Evolutionary conservation across 768 basidiomycete species (phyloP).

Genomic region (Mycena galopus): DNA sequence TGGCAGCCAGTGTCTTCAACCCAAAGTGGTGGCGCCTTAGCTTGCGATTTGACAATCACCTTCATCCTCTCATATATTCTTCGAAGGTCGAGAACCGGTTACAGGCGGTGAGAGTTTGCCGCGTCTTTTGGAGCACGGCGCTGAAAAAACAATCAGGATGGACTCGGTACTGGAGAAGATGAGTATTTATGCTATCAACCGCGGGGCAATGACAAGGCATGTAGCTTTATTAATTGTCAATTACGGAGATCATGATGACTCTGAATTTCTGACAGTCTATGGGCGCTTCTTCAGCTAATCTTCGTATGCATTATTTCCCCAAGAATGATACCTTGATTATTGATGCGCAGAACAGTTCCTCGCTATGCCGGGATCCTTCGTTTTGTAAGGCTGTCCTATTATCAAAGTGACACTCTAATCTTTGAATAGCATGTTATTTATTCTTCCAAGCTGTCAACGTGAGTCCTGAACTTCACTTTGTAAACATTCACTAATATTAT

Average conservation of each 20-base stretch:
- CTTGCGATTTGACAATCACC: constrained; percentile 1
- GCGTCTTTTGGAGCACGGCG: neutral
- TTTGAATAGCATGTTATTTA: constrained; percentile 1
- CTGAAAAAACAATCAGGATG: neutral
- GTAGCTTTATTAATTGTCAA: neutral
- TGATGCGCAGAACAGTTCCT: neutral
- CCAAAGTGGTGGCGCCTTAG: neutral
- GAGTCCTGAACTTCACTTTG: neutral
- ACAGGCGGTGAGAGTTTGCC: neutral
- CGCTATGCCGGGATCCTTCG: constrained; percentile 1
- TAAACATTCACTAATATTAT: neutral
- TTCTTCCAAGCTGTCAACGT: constrained; percentile 1
- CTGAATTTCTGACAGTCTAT: neutral
- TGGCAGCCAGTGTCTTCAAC: constrained; percentile 6
- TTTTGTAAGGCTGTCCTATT: neutral
- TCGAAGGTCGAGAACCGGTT: neutral
- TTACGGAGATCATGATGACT: neutral
- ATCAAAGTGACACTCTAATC: neutral
- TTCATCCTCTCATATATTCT: constrained; percentile 1
- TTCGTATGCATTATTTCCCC: neutral
- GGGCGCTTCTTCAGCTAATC: neutral
- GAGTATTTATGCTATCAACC: constrained; percentile 1
- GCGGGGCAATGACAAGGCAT: constrained; percentile 3
- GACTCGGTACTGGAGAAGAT: neutral
- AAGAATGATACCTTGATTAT: neutral